These are phyloP conservation scores for Aspergillus thermomutatus DNA, from an alignment of 2,329 filamentous ascomycete genomes.

Conservation along the genomic window DNA sequence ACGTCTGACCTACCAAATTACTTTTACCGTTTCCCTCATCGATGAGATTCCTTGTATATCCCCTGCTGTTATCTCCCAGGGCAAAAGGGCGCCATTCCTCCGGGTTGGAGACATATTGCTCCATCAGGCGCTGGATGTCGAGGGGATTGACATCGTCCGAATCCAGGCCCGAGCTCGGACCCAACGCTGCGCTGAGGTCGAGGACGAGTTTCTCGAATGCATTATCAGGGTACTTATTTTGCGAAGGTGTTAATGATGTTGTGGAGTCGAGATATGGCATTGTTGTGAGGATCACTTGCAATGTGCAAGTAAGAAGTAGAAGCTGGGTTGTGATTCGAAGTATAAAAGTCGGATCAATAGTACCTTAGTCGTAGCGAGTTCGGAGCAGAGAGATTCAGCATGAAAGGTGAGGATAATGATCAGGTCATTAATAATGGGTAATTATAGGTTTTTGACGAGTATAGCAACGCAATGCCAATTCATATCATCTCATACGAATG, in stretches of 20 bases:
- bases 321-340: not conserved
- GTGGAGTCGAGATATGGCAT: slow-evolving; percentile 36
- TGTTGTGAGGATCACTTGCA: not conserved
- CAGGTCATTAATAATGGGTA: not conserved
- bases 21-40: slow-evolving; percentile 83
- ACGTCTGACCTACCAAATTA: slow-evolving; percentile 57
- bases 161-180: slow-evolving; percentile 75
- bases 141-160: slow-evolving; percentile 76
- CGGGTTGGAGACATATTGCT: slow-evolving; percentile 65
- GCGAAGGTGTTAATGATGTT: slow-evolving; percentile 6
- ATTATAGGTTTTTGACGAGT: not conserved
- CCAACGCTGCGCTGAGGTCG: slow-evolving; percentile 70
- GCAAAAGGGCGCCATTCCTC: slow-evolving; percentile 73
- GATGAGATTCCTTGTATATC: slow-evolving; percentile 85
- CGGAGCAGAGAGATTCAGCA: not conserved
- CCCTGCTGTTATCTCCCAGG: slow-evolving; percentile 64
- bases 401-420: not conserved
- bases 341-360: not conserved
- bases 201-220: slow-evolving; percentile 68
- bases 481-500: not conserved
- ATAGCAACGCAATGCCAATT: not conserved
- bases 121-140: slow-evolving; percentile 70
- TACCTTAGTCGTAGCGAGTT: not conserved
- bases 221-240: slow-evolving; percentile 12
- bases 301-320: not conserved